Evolutionary conservation across 1,284 basidiomycete species (phyloP), one percentile per base, ranked within the genome.

Genomic region (Athelia psychrophila): DNA sequence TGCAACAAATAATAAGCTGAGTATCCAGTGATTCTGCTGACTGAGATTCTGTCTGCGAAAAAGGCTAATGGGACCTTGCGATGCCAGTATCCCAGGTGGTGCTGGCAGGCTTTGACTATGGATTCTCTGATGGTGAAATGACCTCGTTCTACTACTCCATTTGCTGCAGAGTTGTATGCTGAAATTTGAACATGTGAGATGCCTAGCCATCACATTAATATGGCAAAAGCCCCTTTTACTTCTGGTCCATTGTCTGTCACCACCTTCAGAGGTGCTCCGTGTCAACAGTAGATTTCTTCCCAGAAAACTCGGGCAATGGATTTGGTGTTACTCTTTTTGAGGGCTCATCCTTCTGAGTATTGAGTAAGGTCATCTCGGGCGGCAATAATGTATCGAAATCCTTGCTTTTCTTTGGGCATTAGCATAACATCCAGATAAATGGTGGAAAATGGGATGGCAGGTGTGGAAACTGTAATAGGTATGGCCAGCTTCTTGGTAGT

Each of bases 1-100:
- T 72, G 69, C 3, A 71, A 55, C 2, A 74, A 49, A 35, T 61
- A 71, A 49, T 65, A 73, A 0, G 70, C 70, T 0, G 67, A 56
- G 36, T 59, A 68, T 1, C 68, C 66, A 0, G 69, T 71, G 1
- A 60, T 49, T 0, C 63, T 49, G 3, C 56, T 58, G 2, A 57
- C 55, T 0, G 66, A 67, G 5, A 64, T 59, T 0, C 63, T 56
- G 8, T 65, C 58, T 0, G 68, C 59, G 3, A 61, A 59, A 20
- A 22, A 44, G 12, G 42, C 42, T 13, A 44, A 20, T 44, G 42
- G 15, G 12, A 44, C 13, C 15, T 44, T 12, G 20, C 10, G 15
- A 16, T 12, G 12, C 42, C 42, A 44, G 12, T 12, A 13, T 22
- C 12, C 18, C 3, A 56, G 27, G 2, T 52, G 47, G 8, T 56